A percentile compares a stretch with the other conserved stretches of the same genome.
Conservation (phyloP, 1,284 basidiomycete genomes). For the Cutaneotrichosporon mucoides region DNA sequence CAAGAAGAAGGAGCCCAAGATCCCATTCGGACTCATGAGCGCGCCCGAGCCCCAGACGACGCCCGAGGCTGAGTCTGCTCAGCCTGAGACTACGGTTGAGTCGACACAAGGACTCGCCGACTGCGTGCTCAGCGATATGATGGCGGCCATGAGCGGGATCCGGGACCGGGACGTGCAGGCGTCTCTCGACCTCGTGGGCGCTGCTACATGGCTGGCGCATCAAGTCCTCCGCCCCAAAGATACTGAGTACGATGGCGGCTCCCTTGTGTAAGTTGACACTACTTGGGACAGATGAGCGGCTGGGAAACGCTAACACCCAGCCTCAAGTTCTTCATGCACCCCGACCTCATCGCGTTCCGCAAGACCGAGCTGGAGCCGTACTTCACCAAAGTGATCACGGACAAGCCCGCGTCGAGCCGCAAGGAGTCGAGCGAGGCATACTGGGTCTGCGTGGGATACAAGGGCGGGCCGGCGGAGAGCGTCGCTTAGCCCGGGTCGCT, state of each 20-base stretch:
- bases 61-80: background rate
- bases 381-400: constrained; percentile 40
- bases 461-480: constrained; percentile 18
- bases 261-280: constrained; percentile 47
- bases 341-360: constrained; percentile 42
- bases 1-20: background rate
- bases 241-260: constrained; percentile 35
- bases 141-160: constrained; percentile 49
- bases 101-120: constrained; percentile 31
- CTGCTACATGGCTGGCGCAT: constrained; percentile 44
- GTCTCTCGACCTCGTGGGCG: constrained; percentile 43
- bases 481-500: no score
- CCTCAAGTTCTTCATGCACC: constrained; percentile 48
- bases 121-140: constrained; percentile 51
- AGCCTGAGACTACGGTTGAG: background rate
- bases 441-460: constrained; percentile 47
- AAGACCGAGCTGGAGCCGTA: constrained; percentile 34
- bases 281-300: no score
- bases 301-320: no score
- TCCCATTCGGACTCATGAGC: background rate
- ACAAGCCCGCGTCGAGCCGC: constrained; percentile 46
- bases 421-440: constrained; percentile 48
- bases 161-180: constrained; percentile 40
- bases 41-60: background rate
- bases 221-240: constrained; percentile 23